phyloP scores from a whole-genome alignment of 2,329 filamentous ascomycete genomes.

The Ceratocystis destructans region DNA sequence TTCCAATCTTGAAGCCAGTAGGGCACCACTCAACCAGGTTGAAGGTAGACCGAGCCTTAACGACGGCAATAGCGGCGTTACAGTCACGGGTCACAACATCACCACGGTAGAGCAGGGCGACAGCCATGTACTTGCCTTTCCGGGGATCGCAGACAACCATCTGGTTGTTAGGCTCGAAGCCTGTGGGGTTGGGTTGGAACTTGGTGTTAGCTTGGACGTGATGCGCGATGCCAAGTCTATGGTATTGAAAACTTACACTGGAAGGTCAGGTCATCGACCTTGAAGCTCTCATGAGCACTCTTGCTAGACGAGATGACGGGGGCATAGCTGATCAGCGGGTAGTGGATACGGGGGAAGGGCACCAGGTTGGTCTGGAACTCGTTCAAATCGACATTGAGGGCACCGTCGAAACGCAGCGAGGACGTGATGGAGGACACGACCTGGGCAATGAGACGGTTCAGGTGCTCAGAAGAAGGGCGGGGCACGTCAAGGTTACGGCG shows the following conservation, averaged over 20 bases:
- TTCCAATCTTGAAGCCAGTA: slow-evolving; percentile 62
- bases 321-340: slow-evolving; percentile 59
- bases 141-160: slow-evolving; percentile 64
- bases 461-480: slow-evolving; percentile 55
- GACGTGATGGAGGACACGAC: slow-evolving; percentile 64
- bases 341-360: slow-evolving; percentile 60
- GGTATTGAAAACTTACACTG: slow-evolving; percentile 42
- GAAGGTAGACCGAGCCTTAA: slow-evolving; percentile 60
- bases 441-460: slow-evolving; percentile 60
- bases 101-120: slow-evolving; percentile 57
- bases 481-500: slow-evolving; percentile 56
- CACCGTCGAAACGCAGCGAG: slow-evolving; percentile 57
- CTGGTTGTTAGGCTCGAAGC: slow-evolving; percentile 67
- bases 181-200: slow-evolving; percentile 26
- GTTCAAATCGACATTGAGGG: slow-evolving; percentile 61
- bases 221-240: no score
- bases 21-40: slow-evolving; percentile 65
- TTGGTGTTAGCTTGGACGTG: background rate
- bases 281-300: slow-evolving; percentile 78
- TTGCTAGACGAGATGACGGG: slow-evolving; percentile 59
- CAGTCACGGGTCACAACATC: slow-evolving; percentile 59
- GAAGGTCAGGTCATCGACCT: slow-evolving; percentile 63
- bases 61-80: slow-evolving; percentile 49
- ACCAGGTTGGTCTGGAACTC: slow-evolving; percentile 69
- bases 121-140: slow-evolving; percentile 66